Conservation (phyloP, 2,329 filamentous ascomycete genomes). For the Sarocladium oryzae region DNA sequence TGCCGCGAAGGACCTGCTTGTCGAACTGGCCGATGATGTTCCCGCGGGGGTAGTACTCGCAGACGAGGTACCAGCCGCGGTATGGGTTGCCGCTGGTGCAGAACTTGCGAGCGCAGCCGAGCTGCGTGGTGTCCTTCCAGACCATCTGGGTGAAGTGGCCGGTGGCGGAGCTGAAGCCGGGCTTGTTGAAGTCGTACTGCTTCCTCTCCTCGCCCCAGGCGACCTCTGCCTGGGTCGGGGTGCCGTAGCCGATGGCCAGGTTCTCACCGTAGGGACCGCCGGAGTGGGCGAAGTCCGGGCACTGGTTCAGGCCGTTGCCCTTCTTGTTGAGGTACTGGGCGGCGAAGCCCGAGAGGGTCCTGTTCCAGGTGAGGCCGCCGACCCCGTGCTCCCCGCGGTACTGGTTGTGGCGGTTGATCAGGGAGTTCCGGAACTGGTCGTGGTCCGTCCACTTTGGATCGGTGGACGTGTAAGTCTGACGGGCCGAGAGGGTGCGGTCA, state of each 20-base stretch:
- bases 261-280: constrained; percentile 68
- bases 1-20: constrained; percentile 9
- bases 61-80: constrained; percentile 13
- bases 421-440: constrained; percentile 38
- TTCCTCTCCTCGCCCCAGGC: constrained; percentile 14
- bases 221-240: constrained; percentile 41
- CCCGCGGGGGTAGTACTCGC: constrained; percentile 12
- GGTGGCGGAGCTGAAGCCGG: constrained; percentile 3
- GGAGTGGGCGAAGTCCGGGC: constrained; percentile 45
- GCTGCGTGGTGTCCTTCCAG: constrained; percentile 20
- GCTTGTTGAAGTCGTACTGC: constrained; percentile 12
- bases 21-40: constrained; percentile 12
- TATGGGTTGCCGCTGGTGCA: constrained; percentile 9
- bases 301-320: constrained; percentile 19
- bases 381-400: constrained; percentile 61
- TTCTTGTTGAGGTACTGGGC: constrained; percentile 36
- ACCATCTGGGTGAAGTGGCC: constrained; percentile 26
- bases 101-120: constrained; percentile 19
- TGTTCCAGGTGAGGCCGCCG: constrained; percentile 54
- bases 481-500: background rate
- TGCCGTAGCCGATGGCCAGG: constrained; percentile 59
- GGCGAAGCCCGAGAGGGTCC: constrained; percentile 52
- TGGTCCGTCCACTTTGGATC: constrained; percentile 25
- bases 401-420: constrained; percentile 60
- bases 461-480: constrained; percentile 17